phyloP scores from a whole-genome alignment of 768 basidiomycete genomes.

The Tremella yokohamensis region DNA sequence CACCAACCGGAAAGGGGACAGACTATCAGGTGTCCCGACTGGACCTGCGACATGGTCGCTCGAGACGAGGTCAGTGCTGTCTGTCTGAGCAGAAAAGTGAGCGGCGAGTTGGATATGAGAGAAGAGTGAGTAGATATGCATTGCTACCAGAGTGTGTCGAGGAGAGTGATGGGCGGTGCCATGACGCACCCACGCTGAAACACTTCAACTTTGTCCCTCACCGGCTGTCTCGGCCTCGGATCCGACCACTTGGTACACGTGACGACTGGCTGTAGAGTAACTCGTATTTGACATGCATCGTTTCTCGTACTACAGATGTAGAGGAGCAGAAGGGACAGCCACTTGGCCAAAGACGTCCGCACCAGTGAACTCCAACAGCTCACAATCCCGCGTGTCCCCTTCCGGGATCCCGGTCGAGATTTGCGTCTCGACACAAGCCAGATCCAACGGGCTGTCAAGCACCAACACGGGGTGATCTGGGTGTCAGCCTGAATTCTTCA shows the following conservation, averaged over 20 bases:
- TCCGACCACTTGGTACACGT: no score
- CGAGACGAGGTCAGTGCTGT: no score
- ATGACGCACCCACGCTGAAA: no score
- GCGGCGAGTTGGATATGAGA: no score
- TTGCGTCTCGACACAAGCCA: constrained; percentile 86
- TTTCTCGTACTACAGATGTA: background rate
- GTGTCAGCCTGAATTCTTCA: background rate
- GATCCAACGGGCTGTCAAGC: constrained; percentile 48
- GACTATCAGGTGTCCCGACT: background rate
- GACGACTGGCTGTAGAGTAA: no score
- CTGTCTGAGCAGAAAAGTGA: no score
- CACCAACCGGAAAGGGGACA: background rate
- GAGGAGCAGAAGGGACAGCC: constrained; percentile 34
- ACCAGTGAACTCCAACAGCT: constrained; percentile 64
- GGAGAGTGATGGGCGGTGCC: no score
- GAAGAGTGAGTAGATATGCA: no score
- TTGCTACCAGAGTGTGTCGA: no score
- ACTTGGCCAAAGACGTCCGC: constrained; percentile 43
- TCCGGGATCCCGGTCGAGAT: constrained; percentile 67
- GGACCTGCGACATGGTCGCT: background rate
- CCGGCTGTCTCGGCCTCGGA: no score
- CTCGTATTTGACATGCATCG: no score
- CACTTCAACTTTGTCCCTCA: no score
- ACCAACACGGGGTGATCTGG: constrained; percentile 86
- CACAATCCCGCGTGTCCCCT: constrained; percentile 65